phyloP scores from a whole-genome alignment of 345 rosid species.

The Boechera retrofracta region DNA sequence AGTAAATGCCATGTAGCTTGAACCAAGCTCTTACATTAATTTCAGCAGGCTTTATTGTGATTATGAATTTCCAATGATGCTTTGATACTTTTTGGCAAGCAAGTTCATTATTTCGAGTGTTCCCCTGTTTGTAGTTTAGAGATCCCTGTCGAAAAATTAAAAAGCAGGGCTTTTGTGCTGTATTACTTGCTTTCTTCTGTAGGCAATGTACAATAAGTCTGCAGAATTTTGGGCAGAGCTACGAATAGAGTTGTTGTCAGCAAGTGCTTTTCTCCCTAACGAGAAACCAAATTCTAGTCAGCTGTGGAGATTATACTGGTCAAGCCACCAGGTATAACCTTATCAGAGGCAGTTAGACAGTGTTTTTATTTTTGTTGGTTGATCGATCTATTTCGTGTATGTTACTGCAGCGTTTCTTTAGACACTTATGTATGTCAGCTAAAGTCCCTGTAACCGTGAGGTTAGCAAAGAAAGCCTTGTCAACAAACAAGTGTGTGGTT shows the following conservation, averaged over 20 bases:
- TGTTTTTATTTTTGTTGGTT: constrained; percentile 29
- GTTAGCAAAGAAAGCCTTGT: constrained; percentile 81
- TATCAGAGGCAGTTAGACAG: constrained; percentile 17
- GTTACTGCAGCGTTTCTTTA: constrained; percentile 87
- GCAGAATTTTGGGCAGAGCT: constrained; percentile 99
- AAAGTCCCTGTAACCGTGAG: constrained; percentile 94
- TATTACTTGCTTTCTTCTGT: constrained; percentile 33
- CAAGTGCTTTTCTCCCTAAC: constrained; percentile 71
- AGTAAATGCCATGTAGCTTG: constrained; percentile 28
- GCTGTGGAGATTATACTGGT: constrained; percentile 98
- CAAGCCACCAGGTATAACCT: constrained; percentile 87
- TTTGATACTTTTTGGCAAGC: constrained; percentile 29
- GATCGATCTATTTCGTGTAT: constrained; percentile 25
- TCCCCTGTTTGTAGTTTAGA: constrained; percentile 33
- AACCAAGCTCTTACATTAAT: constrained; percentile 23
- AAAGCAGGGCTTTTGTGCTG: constrained; percentile 18
- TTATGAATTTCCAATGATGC: constrained; percentile 23
- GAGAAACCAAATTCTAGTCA: constrained; percentile 92
- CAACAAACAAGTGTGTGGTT: constrained; percentile 84
- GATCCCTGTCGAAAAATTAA: constrained; percentile 11
- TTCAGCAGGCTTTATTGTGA: constrained; percentile 27
- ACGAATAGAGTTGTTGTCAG: constrained; percentile 89
- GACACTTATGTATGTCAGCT: constrained; percentile 98
- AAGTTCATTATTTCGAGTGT: constrained; percentile 16
- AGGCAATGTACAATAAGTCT: constrained; percentile 93